Base-by-base conservation (phyloP, 441 rosid species). In the Erodium texanum region DNA sequence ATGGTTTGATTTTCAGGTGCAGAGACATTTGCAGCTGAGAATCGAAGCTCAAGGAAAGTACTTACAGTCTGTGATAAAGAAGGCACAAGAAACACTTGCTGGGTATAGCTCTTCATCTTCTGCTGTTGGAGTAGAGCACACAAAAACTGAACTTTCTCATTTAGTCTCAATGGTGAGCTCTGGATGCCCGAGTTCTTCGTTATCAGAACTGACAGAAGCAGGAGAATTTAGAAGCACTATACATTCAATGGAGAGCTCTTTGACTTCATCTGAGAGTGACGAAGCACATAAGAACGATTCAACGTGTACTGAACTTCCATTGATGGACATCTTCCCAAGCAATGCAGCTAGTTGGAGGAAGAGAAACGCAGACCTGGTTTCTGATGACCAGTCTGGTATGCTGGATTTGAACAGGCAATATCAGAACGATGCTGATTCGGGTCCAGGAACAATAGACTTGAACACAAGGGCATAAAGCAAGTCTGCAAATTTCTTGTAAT, bases 41-140 rank as follows among this genome's bases (percentile, higher is more conserved):
- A 94, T 94, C 65, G 99, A 91, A 79, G 97, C 99, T 72, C 97
- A 94, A 79, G 96, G 96, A 54, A 94, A 91, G 82, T 94, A 94
- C 81, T 73, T 94, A 65, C 92, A 86, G 18, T 83, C 99, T 0
- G 97, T 94, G 52, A 71, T 91, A 71, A 82, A 77, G 67, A 91
- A 86, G 79, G 99, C 99, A 72, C 94, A 91, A 79, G 96, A 91
- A 82, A 91, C 97, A 29, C 86, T 94, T 15, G 74, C 93, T 14
- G 93, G 89, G 22, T 89, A 89, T 73, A 77, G n/a, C n/a, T n/a
- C n/a, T n/a, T n/a, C 75, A 73, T 76, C 87, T 63, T 86, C 89
- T 29, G 69, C 84, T 14, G 78, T 84, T 56, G 89, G 89, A 32
- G 78, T 84, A 66, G 93, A 89, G 50, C 82, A 84, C 16, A 87